A percentile compares a stretch with the other conserved stretches of the same genome.
Evolutionary conservation across 2,329 filamentous ascomycete genomes (phyloP).

Genomic region (Aspergillus fischeri): DNA sequence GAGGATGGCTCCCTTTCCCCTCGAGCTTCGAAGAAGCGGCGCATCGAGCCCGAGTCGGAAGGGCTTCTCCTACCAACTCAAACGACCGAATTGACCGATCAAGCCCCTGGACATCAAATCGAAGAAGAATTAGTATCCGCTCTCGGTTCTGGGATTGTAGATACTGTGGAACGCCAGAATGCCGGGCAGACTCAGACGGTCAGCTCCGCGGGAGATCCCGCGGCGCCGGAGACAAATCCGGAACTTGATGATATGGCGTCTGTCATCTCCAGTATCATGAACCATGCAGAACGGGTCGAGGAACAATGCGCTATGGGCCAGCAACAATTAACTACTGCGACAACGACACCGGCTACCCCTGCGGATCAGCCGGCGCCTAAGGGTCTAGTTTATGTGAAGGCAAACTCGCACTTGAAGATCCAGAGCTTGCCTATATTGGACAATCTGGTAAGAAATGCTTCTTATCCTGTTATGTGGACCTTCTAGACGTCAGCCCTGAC

Average conservation of each 20-base stretch:
- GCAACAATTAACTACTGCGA: conserved; percentile 23
- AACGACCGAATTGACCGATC: conserved; percentile 18
- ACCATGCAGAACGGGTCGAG: conserved; percentile 41
- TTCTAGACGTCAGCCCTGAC: not conserved
- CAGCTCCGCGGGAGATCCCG: conserved; percentile 12
- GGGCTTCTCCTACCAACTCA: conserved; percentile 18
- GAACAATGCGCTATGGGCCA: conserved; percentile 35
- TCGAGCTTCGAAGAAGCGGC: conserved; percentile 38
- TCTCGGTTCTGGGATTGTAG: conserved; percentile 26
- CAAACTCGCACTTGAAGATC: conserved; percentile 48
- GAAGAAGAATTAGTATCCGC: conserved; percentile 36
- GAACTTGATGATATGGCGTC: conserved; percentile 34
- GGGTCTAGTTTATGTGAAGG: conserved; percentile 38
- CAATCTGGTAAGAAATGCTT: conserved; percentile 49
- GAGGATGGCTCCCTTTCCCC: conserved; percentile 30
- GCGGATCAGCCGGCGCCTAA: conserved; percentile 28
- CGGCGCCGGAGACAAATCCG: conserved; percentile 19
- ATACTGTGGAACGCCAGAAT: conserved; percentile 21
- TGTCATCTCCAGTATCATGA: conserved; percentile 42
- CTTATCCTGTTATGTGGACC: not conserved
- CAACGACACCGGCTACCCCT: conserved; percentile 9
- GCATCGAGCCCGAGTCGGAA: conserved; percentile 29
- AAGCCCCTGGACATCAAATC: conserved; percentile 29
- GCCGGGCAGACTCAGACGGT: conserved; percentile 21
- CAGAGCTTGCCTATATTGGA: conserved; percentile 60